Base-by-base conservation (phyloP, 2,329 filamentous ascomycete genomes). In the Exophiala oligosperma region DNA sequence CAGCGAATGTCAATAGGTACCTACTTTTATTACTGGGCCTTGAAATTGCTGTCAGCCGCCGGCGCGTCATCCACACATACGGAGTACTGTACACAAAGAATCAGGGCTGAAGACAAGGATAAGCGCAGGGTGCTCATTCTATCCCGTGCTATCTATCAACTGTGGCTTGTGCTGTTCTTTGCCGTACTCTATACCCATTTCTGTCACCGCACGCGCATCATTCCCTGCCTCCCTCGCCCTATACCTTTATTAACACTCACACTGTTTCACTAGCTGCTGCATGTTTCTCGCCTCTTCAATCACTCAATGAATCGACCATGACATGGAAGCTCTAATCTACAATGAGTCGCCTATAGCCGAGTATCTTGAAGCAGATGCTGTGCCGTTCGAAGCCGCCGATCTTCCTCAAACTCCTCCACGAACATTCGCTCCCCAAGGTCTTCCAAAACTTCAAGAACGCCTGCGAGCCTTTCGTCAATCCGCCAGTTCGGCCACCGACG, bases 261-360 rank as follows among this genome's bases (percentile, higher is more conserved):
- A 41, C 23, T 48, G 14, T 55, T 49, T 59, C 49, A 41, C 48
- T 48, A 21, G 17, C 50, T 29, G 40, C 51, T 55, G 46, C 29
- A 51, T 4, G n/a, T 51, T 29, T 14, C 17, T 29, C 32, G 17
- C 49, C 29, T 29, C 37, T 29, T 52, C 37, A 41, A 6, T 43
- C 24, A 43, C 35, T 17, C 8, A 26, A 29, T 43, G 14, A n/a
- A 43, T 49, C 59, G 54, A 65, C 53, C 57, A 66, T 67, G 74
- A 68, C 73, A 94, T 97, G 92, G 92, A 96, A 83, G 86, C 89
- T 70, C 82, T 96, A 69, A 85, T 96, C 68, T 90, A 89, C 76
- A 85, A 94, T 77, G 87, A 92, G 77, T 90, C 90, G 72, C 92
- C 92, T 68, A 82, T 97, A 76, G 92, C 91, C 72, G 86, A 90